Conservation (phyloP, 1,284 basidiomycete genomes). For the Ceratobasidium sp. region DNA sequence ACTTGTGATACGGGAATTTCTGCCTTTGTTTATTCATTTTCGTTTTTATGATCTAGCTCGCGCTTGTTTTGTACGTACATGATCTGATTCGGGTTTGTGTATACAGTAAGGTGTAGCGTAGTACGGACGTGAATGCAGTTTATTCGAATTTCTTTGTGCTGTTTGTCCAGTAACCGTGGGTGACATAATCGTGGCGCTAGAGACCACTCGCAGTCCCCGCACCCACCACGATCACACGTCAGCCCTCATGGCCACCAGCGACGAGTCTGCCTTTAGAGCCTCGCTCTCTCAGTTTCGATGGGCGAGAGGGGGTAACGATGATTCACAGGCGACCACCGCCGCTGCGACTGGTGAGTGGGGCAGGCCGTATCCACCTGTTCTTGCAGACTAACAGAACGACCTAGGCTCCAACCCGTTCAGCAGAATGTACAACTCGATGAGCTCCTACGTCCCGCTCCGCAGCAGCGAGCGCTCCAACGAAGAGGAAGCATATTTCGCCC, state of each 20-base stretch:
- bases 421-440: constrained; percentile 55
- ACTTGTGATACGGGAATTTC: not conserved
- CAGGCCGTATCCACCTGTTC: constrained; percentile 46
- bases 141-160: not conserved
- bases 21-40: not conserved
- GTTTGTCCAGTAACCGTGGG: not conserved
- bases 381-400: constrained; percentile 65
- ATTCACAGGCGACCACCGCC: constrained; percentile 65
- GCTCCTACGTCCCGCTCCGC: constrained; percentile 89
- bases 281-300: constrained; percentile 73
- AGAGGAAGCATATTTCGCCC: constrained; percentile 95
- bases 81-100: constrained; percentile 3
- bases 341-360: constrained; percentile 50
- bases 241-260: constrained; percentile 15
- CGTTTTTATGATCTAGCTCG: constrained; percentile 5
- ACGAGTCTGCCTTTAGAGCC: constrained; percentile 45
- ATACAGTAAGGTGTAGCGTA: constrained; percentile 15
- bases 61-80: too few relatives aligned
- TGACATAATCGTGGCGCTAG: not conserved
- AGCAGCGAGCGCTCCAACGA: constrained; percentile 81
- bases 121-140: constrained; percentile 11
- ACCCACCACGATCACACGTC: constrained; percentile 6
- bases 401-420: constrained; percentile 67
- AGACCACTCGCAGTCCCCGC: not conserved
- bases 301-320: constrained; percentile 79